Base-by-base conservation (phyloP, 495 filamentous ascomycete genomes). In the Parachaetomium inaequale region DNA sequence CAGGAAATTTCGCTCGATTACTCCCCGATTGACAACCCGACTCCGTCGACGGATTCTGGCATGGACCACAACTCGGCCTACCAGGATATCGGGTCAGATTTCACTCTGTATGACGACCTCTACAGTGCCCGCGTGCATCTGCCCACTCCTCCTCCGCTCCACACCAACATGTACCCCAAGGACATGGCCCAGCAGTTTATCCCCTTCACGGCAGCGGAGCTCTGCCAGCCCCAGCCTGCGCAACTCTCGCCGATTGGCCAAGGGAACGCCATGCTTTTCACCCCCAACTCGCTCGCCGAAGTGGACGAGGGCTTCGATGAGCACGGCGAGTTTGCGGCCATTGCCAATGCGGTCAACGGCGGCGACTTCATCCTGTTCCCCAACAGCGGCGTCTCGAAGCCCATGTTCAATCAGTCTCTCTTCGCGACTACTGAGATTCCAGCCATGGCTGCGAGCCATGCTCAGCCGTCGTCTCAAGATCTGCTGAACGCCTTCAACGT, bases 201-300 rank as follows among this genome's bases (percentile, higher is more conserved):
- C 28, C 67, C 70, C 15, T 76, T 70, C 51, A 66, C 67, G 2
- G 45, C 66, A 61, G 67, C 68, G 55, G 72, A 72, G 68, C 67
- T 75, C 66, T 68, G 66, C 78, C 67, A 73, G 67, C 15, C 70
- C 62, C 59, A 70, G 47, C 61, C 74, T 3, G 74, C 80, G 11
- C 84, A 85, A 47, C 79, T 90, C 58, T 88, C 86, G 14, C 83
- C 85, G 36, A 74, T 78, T 47, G 86, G 82, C 1, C 87, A 88
- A 64, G 84, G 80, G 21, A 84, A 86, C 52, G 68, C 82, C 12
- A 84, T 87, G 79, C 79, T 90, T 47, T 87, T 81, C 70, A 86
- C 86, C 0, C 86, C 86, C 4, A 77, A 76, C 6, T 85, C 82
- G 0, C 72, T 79, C 60, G 69, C 63, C 15, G 73, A 74, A 14